These are phyloP conservation scores for Sphaerulina populicola DNA, from an alignment of 2,329 filamentous ascomycete genomes.

Conservation along the genomic window DNA sequence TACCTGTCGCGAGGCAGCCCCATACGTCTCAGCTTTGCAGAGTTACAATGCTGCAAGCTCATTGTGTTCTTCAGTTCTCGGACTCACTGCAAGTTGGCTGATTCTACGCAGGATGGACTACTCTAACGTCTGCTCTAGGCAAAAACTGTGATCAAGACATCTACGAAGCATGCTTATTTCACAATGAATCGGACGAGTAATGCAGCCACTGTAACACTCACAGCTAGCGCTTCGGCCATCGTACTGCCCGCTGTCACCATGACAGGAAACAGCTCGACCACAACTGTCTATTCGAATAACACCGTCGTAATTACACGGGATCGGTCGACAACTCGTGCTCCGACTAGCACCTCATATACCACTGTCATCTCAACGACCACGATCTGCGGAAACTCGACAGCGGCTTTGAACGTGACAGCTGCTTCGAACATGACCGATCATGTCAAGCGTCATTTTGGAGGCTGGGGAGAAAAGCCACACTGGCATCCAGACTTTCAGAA, in stretches of 20 bases:
- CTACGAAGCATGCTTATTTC: neutral
- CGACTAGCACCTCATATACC: slow-evolving; percentile 2
- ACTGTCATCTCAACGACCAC: slow-evolving; percentile 4
- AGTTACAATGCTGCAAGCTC: slow-evolving; percentile 4
- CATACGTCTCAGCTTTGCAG: slow-evolving; percentile 5
- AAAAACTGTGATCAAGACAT: neutral
- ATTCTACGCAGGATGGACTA: neutral
- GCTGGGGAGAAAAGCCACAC: slow-evolving; percentile 1
- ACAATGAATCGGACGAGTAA: neutral
- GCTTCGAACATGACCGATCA: neutral
- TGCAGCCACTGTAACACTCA: neutral
- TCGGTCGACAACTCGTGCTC: neutral
- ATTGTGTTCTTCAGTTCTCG: slow-evolving; percentile 5
- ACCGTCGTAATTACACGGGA: neutral
- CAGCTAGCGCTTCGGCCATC: neutral
- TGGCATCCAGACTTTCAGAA: neutral
- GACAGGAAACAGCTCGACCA: slow-evolving; percentile 1
- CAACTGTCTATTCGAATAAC: slow-evolving; percentile 4
- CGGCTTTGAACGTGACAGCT: neutral
- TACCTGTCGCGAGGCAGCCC: slow-evolving; percentile 5
- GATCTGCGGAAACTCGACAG: slow-evolving; percentile 2
- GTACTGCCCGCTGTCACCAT: neutral
- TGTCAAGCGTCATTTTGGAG: slow-evolving; percentile 1
- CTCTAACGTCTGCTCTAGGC: neutral
- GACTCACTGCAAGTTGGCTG: neutral